phyloP scores from a whole-genome alignment of 2,329 filamentous ascomycete species.

The Colletotrichum kahawae region DNA sequence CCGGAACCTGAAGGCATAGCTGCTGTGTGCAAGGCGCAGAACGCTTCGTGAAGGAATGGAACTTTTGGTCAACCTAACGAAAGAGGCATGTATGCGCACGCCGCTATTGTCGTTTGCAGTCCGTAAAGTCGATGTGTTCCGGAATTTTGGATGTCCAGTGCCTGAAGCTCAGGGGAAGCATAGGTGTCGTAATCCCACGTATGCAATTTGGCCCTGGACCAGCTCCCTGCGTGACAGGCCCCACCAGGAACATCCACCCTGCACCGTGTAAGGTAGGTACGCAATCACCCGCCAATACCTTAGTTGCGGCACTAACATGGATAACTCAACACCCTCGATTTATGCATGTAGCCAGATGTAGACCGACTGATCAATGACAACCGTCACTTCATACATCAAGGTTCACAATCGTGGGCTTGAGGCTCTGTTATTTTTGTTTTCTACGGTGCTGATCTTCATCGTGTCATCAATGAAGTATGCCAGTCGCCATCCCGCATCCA shows the following conservation, averaged over 20 bases:
- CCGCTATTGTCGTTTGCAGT: not conserved
- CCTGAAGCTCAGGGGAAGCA: conserved; percentile 19
- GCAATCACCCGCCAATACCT: not conserved
- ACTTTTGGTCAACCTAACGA: not conserved
- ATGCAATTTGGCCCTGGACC: conserved; percentile 1
- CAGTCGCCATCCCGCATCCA: conserved; percentile 14
- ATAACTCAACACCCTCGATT: not conserved
- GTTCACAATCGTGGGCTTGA: not conserved
- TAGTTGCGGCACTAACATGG: not conserved
- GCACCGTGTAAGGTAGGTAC: not conserved
- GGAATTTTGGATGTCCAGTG: conserved; percentile 21
- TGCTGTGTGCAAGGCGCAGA: conserved; percentile 7
- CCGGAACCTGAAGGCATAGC: conserved; percentile 67
- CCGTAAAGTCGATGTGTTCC: not conserved
- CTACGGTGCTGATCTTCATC: conserved; percentile 23
- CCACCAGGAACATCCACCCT: not conserved
- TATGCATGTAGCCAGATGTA: not conserved
- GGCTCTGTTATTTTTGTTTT: conserved; percentile 22
- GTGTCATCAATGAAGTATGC: conserved; percentile 5
- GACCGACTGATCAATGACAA: not conserved
- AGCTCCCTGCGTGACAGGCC: not conserved
- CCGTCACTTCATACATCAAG: not conserved
- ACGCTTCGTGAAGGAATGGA: not conserved
- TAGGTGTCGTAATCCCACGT: conserved; percentile 35
- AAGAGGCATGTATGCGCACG: not conserved